Percentiles rank a stretch among this genome's conserved stretches.
Evolutionary conservation across 345 rosid genomes (phyloP).

Genomic region (Hibiscus syriacus): DNA sequence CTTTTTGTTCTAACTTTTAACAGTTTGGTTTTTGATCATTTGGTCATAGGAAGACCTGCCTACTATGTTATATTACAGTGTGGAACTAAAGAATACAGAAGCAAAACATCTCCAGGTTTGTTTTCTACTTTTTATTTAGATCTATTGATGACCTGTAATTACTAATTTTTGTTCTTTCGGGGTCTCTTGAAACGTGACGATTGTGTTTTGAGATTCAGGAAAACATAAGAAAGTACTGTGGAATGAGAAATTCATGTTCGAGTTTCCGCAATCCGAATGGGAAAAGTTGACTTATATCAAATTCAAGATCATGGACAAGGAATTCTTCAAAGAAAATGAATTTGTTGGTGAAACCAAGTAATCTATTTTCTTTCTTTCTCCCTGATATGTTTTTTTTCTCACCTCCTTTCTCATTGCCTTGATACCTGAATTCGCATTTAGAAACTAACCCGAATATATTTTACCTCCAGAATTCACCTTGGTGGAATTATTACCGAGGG

Average conservation of each 20-base stretch:
- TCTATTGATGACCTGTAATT: background rate
- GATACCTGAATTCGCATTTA: background rate
- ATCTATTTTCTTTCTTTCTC: background rate
- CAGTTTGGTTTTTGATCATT: background rate
- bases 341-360: conserved; percentile 80
- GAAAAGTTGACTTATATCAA: conserved; percentile 43
- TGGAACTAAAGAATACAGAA: conserved; percentile 51
- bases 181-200: background rate
- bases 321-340: conserved; percentile 46
- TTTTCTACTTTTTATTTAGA: conserved; percentile 5
- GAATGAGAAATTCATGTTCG: conserved; percentile 79
- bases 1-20: background rate
- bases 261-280: conserved; percentile 48
- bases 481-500: conserved; percentile 73
- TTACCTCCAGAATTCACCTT: conserved; percentile 42
- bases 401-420: background rate
- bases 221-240: conserved; percentile 49
- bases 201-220: conserved; percentile 27
- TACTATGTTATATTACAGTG: conserved; percentile 57
- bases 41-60: conserved; percentile 46
- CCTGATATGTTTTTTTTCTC: background rate
- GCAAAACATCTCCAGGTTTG: conserved; percentile 66
- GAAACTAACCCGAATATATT: too few relatives aligned
- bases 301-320: conserved; percentile 59
- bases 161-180: background rate